Evolutionary conservation across 139 green algal species (phyloP).

Genomic region (Chlorella sp.): DNA sequence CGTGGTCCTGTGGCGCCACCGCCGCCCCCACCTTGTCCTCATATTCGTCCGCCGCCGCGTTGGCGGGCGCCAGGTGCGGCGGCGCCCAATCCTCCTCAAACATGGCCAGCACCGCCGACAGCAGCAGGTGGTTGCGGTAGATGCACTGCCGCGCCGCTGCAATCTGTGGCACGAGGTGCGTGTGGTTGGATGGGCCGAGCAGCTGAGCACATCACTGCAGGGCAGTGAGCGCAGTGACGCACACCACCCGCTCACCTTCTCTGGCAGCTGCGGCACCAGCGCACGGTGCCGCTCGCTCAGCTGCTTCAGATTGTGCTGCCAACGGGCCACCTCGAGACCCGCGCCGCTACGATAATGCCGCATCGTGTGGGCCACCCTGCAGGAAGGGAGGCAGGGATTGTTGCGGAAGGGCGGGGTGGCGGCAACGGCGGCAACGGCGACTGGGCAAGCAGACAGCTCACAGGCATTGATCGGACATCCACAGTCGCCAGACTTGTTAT

Average conservation of each 20-base stretch:
- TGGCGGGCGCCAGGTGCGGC: constrained; percentile 32
- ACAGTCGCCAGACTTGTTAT: too few species aligned
- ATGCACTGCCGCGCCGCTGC: constrained; percentile 38
- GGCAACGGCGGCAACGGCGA: too few species aligned
- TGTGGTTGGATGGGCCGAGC: background rate
- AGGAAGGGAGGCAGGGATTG: background rate
- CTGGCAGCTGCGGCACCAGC: constrained; percentile 9
- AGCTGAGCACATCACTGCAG: background rate
- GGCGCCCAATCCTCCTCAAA: constrained; percentile 16
- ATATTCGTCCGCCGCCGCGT: constrained; percentile 29
- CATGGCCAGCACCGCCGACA: constrained; percentile 52
- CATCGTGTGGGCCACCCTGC: constrained; percentile 79
- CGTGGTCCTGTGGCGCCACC: constrained; percentile 40
- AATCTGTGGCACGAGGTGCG: constrained; percentile 4
- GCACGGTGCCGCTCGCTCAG: constrained; percentile 34
- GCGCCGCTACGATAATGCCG: constrained; percentile 61
- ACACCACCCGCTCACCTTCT: background rate
- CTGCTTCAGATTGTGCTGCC: constrained; percentile 71
- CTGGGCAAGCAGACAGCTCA: too few species aligned
- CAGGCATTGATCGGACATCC: too few species aligned
- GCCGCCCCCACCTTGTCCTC: background rate
- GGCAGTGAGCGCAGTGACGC: too few species aligned
- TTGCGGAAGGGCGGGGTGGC: too few species aligned
- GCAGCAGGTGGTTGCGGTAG: constrained; percentile 72
- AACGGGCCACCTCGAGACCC: constrained; percentile 73